Evolutionary conservation across 2,329 filamentous ascomycete genomes (phyloP).

Genomic region (Trichophyton schoenleinii): DNA sequence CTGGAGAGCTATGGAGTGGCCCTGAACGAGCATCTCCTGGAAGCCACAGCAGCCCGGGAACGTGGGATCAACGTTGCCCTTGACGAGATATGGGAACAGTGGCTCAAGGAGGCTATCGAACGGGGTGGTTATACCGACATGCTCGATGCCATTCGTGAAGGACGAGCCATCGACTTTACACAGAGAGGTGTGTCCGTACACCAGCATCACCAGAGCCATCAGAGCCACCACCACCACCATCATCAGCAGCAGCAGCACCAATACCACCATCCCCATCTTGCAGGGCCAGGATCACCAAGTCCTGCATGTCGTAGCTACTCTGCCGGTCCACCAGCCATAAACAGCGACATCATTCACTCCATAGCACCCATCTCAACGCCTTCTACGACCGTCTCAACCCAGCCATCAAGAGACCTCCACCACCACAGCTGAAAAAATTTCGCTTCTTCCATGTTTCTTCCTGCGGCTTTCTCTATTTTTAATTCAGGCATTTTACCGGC

Average conservation of each 20-base stretch:
- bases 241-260: background rate
- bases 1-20: conserved; percentile 41
- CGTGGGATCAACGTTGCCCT: conserved; percentile 35
- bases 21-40: conserved; percentile 40
- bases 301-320: background rate
- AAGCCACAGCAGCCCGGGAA: conserved; percentile 41
- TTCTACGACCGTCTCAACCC: background rate
- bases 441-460: background rate
- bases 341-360: background rate
- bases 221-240: background rate
- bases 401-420: conserved; percentile 1
- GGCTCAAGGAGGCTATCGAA: conserved; percentile 45
- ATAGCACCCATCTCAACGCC: background rate
- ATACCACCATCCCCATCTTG: background rate
- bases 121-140: conserved; percentile 34
- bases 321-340: background rate
- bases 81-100: conserved; percentile 44
- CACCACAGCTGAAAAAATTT: background rate
- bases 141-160: conserved; percentile 27
- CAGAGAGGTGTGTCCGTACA: background rate
- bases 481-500: conserved; percentile 1
- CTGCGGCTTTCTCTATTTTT: background rate
- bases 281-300: background rate
- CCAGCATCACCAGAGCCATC: background rate
- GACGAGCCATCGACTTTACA: conserved; percentile 20